These are phyloP conservation scores for Plasmodium blacklocki DNA, from an alignment of 169 alveolate species.

Conservation along the genomic window DNA sequence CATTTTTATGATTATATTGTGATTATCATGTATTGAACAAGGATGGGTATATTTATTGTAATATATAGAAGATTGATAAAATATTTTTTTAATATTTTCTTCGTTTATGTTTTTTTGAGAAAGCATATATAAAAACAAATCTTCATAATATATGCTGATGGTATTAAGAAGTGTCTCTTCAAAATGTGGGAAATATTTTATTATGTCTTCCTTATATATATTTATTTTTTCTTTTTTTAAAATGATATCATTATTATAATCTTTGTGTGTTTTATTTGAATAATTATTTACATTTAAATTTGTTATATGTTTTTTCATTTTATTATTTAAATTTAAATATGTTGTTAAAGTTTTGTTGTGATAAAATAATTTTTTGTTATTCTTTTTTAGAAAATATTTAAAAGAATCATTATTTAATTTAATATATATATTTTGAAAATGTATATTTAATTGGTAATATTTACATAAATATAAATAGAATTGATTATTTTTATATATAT, in stretches of 20 bases:
- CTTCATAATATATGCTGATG: conserved; percentile 43
- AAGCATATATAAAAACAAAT: conserved; percentile 30
- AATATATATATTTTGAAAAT: neutral
- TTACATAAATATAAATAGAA: no score
- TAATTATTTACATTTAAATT: neutral
- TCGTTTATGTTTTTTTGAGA: conserved; percentile 26
- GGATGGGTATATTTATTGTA: neutral
- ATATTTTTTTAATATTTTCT: neutral
- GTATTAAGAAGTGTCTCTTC: conserved; percentile 60
- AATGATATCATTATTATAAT: neutral
- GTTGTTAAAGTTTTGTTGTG: no score
- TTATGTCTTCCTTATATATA: conserved; percentile 15
- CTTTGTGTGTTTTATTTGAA: conserved; percentile 8
- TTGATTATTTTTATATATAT: neutral
- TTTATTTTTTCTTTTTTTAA: neutral
- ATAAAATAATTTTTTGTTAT: no score
- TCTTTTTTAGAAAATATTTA: no score
- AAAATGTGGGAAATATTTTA: conserved; percentile 18
- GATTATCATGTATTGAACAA: conserved; percentile 13
- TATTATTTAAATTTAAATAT: neutral
- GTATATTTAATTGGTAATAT: neutral
- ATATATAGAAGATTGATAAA: neutral
- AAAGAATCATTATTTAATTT: neutral
- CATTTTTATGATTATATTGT: conserved; percentile 23
- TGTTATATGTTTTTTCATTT: neutral